Evolutionary conservation across 1,139 yeast species (phyloP), one percentile per base, ranked within the genome.

Genomic region (Suhomyces terraborum): DNA sequence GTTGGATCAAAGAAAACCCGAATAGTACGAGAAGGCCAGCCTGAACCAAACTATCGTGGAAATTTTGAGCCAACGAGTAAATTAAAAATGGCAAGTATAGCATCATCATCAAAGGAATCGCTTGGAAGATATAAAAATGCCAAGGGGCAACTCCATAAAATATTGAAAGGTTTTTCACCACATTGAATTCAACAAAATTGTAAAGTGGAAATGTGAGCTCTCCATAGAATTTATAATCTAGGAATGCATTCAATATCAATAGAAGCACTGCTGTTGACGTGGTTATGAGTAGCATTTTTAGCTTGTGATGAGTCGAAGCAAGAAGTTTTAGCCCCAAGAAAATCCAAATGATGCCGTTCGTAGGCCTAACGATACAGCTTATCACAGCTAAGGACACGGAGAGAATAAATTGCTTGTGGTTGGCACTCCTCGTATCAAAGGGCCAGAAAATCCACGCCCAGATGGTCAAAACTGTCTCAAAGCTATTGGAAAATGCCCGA

Each of bases 121-220:
- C 95, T 63, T 93, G 97, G 8, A 77, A 59, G 1, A 91, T 31
- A 61, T 94, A 94, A 64, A 91, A 94, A 55, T 86, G 88, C 83
- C 91, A 77, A 12, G 95, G 87, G 7, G 94, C 82, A 1, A 73
- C 69, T 0, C 99, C 99, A 61, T 94, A 94, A 54, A 91, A 88
- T 6, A 79, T 73, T 5, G 97, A 84, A 21, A 89, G 69, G 23
- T 87, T 80, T 38, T 80, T 79, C 7, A 85, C 64, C 16, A 87
- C 76, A 57, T 94, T 94, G 66, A 89, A 88, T 54, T 80, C 78
- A 39, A 88, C 53, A 58, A 89, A 93, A 52, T 81, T 82, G 55
- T 73, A 63, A 1, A 82, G 54, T 3, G 98, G 96, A 42, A 88
- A 67, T 0, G 80, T 77, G 48, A 73, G 51, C 29, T 62, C 50